Evolutionary conservation across 129 eudicot species (phyloP), one percentile per base, ranked within the genome.

Genomic region (Heracleum sosnowskyi): DNA sequence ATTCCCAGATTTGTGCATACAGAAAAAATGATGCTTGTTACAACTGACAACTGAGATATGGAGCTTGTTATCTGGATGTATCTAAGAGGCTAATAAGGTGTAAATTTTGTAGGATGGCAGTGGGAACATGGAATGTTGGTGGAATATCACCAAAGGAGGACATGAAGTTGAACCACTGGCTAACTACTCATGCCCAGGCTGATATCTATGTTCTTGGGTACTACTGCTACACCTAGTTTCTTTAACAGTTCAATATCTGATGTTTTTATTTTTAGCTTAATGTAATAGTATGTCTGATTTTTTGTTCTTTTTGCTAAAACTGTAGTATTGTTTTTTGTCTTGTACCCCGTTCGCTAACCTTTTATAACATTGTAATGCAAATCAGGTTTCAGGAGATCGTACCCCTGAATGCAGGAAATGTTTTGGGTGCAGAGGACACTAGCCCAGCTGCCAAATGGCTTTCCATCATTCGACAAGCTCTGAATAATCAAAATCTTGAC

Each of bases 121-220:
- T 93, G 57, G 96, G 98, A 75, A 93, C 98, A 62, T 93, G 98
- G 98, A 93, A 93, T 73, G 98, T 93, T 11, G 98, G 97, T 60
- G 98, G 98, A 76, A 89, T 87, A 76, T 76, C 90, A 37, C 98
- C 98, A 40, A 80, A 89, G 13, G 85, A 87, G 11, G 92, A 73
- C 33, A 77, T 91, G 68, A 85, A 91, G 47, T 80, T 93, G 18
- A 79, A 72, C 15, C 90, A 93, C 53, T 93, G 94, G 95, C 82
- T 93, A 20, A 80, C 42, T 31, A 84, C 89, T 42, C 80, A 90
- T 82, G 81, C 88, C 7, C 95, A 86, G n/a, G 94, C 97, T 15
- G 86, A 93, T 69, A 86, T 93, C 39, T 93, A 91, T 69, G 98
- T 93, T 40, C 92, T 93, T 28, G 98, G 98, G 98, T 93, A 89